Evolutionary conservation across 2,329 filamentous ascomycete species (phyloP).

Genomic region (Fusarium devonianum): DNA sequence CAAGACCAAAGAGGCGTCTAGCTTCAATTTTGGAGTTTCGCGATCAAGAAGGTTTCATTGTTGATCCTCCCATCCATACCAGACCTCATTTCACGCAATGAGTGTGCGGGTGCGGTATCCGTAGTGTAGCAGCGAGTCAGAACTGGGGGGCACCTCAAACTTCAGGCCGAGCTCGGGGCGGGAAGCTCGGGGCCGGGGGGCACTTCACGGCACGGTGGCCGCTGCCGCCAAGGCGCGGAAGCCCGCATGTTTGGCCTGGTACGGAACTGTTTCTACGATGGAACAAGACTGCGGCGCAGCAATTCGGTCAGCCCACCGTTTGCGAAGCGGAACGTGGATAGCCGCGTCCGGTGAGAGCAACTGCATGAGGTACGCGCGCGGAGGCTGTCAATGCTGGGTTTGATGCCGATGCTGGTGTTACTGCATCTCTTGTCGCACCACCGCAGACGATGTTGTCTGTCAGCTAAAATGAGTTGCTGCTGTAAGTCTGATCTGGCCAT

Average conservation of each 20-base stretch:
- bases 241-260: conserved; percentile 23
- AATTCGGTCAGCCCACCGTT: conserved; percentile 20
- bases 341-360: conserved; percentile 19
- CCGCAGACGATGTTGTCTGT: conserved; percentile 14
- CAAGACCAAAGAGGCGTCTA: conserved; percentile 33
- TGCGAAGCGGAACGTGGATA: conserved; percentile 14
- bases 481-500: conserved; percentile 1
- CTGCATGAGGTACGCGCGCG: conserved; percentile 18
- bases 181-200: conserved; percentile 32
- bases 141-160: conserved; percentile 33
- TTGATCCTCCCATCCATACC: conserved; percentile 19
- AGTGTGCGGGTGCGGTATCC: conserved; percentile 10
- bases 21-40: conserved; percentile 31
- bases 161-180: conserved; percentile 38
- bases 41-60: conserved; percentile 19
- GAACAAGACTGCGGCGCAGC: conserved; percentile 7
- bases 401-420: not conserved
- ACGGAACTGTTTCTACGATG: conserved; percentile 1
- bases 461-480: no score
- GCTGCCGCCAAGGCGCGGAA: conserved; percentile 24
- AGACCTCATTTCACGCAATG: conserved; percentile 28
- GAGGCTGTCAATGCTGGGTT: not conserved
- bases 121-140: conserved; percentile 35
- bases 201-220: conserved; percentile 25
- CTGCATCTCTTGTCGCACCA: conserved; percentile 19